These are phyloP conservation scores for Rhizopogon roseolus DNA, from an alignment of 768 basidiomycete species.

Conservation along the genomic window DNA sequence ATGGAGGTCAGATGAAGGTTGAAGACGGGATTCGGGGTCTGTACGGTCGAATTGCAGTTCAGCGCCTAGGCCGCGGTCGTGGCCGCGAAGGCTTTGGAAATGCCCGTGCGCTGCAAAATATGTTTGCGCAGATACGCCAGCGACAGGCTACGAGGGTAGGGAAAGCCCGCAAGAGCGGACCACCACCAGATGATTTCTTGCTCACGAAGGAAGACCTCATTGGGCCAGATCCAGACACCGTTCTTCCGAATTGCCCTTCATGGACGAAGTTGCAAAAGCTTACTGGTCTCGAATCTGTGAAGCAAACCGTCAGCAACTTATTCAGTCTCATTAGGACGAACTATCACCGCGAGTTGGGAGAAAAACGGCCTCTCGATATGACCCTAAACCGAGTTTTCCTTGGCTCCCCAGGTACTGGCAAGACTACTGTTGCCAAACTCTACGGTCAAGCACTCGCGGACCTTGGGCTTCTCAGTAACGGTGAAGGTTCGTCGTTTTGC, in stretches of 20 bases:
- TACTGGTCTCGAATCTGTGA: conserved; percentile 49
- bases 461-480: conserved; percentile 52
- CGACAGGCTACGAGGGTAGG: conserved; percentile 45
- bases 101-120: conserved; percentile 47
- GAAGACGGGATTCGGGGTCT: conserved; percentile 22
- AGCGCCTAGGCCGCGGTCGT: conserved; percentile 49
- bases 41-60: conserved; percentile 46
- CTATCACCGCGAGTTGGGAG: conserved; percentile 48
- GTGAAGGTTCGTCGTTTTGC: conserved; percentile 45
- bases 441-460: conserved; percentile 58
- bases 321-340: conserved; percentile 41
- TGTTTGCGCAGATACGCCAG: conserved; percentile 36
- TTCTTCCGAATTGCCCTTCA: conserved; percentile 33
- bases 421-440: conserved; percentile 58
- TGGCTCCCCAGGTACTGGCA: conserved; percentile 63
- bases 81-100: conserved; percentile 56
- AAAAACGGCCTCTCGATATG: conserved; percentile 41
- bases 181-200: conserved; percentile 40
- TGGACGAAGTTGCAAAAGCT: conserved; percentile 45
- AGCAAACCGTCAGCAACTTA: conserved; percentile 40
- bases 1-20: conserved; percentile 40
- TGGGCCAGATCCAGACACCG: conserved; percentile 50
- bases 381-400: conserved; percentile 57
- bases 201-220: conserved; percentile 51
- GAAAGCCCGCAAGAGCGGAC: conserved; percentile 33